Evolutionary conservation across 768 basidiomycete species (phyloP).

Genomic region (Mycena vitilis): DNA sequence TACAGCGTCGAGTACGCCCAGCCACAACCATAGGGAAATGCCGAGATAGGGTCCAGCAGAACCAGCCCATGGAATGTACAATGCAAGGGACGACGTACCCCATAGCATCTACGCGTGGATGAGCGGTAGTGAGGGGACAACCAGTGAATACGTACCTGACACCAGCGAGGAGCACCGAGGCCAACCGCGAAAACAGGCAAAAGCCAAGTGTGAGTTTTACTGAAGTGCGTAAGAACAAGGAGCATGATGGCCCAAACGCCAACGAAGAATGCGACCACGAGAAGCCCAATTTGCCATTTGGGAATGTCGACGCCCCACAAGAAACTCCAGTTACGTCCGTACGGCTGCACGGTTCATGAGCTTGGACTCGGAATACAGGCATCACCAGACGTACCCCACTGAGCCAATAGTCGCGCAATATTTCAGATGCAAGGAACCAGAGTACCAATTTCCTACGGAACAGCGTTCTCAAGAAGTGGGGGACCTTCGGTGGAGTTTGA

Average conservation of each 20-base stretch:
- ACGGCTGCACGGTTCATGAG: constrained; percentile 64
- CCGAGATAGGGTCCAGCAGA: constrained; percentile 88
- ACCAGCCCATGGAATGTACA: constrained; percentile 96
- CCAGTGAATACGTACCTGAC: constrained; percentile 67
- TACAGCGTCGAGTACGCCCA: constrained; percentile 93
- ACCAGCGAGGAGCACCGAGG: constrained; percentile 94
- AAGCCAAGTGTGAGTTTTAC: constrained; percentile 96
- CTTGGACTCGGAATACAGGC: constrained; percentile 1
- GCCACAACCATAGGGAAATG: constrained; percentile 92
- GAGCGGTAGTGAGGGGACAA: constrained; percentile 12
- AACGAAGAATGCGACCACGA: constrained; percentile 87
- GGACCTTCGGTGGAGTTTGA: constrained; percentile 94
- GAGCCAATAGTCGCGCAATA: constrained; percentile 93
- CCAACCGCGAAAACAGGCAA: constrained; percentile 96
- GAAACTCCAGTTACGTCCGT: constrained; percentile 96
- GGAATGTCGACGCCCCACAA: constrained; percentile 88
- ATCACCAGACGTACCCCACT: constrained; percentile 71
- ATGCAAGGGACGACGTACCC: constrained; percentile 93
- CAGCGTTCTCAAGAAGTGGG: constrained; percentile 89
- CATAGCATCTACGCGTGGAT: constrained; percentile 77
- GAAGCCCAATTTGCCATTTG: constrained; percentile 84
- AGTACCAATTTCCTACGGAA: constrained; percentile 92
- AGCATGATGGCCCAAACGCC: constrained; percentile 86
- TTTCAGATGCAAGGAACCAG: constrained; percentile 94
- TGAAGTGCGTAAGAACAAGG: constrained; percentile 82